These are phyloP conservation scores for Rhododendron mucronatum DNA, from an alignment of 148 eudicot species.

Conservation along the genomic window DNA sequence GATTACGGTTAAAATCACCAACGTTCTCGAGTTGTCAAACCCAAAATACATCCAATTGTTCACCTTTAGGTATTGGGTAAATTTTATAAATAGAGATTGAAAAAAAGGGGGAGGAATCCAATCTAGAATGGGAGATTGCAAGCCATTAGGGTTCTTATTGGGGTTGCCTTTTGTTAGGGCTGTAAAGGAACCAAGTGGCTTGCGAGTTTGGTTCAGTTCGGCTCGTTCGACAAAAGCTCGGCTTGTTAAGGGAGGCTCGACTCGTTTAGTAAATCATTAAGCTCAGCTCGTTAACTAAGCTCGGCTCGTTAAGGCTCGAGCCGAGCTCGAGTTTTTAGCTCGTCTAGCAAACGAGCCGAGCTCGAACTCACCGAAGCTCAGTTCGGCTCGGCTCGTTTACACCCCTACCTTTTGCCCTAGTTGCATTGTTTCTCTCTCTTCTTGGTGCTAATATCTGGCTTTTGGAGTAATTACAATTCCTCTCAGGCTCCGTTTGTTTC, in stretches of 20 bases:
- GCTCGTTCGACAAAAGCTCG: no score
- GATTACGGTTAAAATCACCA: background rate
- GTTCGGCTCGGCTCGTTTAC: no score
- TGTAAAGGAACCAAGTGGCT: no score
- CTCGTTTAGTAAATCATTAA: no score
- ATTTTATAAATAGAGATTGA: background rate
- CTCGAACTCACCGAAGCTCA: no score
- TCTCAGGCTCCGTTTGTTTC: no score
- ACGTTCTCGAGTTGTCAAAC: background rate
- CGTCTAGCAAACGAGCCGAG: no score
- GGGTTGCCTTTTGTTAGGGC: slow-evolving; percentile 18
- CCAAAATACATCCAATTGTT: background rate
- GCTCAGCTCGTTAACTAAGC: no score
- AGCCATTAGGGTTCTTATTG: slow-evolving; percentile 51
- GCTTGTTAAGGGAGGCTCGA: no score
- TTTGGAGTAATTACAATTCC: slow-evolving; percentile 26
- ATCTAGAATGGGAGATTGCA: slow-evolving; percentile 31
- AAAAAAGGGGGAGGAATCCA: background rate
- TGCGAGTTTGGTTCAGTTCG: no score
- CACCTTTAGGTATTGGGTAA: background rate
- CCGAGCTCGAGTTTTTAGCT: no score
- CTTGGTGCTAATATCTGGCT: slow-evolving; percentile 41
- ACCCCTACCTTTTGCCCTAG: slow-evolving; percentile 28
- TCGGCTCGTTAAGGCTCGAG: no score
- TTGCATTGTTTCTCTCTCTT: slow-evolving; percentile 32